phyloP scores from a whole-genome alignment of 371 early-diverging fungal species.

The Mucor saturninus region DNA sequence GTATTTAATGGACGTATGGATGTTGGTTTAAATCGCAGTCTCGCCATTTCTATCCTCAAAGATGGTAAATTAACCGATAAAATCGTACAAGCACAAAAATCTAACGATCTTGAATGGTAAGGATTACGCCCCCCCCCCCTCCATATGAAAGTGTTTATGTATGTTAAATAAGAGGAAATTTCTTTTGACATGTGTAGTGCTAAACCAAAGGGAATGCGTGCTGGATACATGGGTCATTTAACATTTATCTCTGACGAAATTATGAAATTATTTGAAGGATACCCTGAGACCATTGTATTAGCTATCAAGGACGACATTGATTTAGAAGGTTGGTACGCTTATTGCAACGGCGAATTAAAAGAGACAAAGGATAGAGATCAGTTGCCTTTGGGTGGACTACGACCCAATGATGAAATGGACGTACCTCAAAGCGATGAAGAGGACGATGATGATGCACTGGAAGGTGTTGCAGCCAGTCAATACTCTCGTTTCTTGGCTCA shows the following conservation, averaged over 20 bases:
- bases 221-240: slow-evolving; percentile 96
- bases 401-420: slow-evolving; percentile 63
- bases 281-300: slow-evolving; percentile 58
- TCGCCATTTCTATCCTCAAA: slow-evolving; percentile 79
- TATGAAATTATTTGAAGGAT: slow-evolving; percentile 79
- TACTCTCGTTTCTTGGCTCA: slow-evolving; percentile 37
- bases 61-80: slow-evolving; percentile 81
- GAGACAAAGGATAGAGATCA: slow-evolving; percentile 88
- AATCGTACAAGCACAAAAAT: slow-evolving; percentile 75
- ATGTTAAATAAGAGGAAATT: background rate
- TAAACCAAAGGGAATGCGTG: slow-evolving; percentile 81
- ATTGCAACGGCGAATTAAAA: slow-evolving; percentile 74
- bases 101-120: slow-evolving; percentile 43
- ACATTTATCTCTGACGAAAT: slow-evolving; percentile 96
- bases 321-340: slow-evolving; percentile 86
- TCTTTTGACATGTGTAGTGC: slow-evolving; percentile 38
- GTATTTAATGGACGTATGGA: slow-evolving; percentile 83
- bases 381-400: slow-evolving; percentile 83
- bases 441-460: slow-evolving; percentile 32
- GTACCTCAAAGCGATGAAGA: slow-evolving; percentile 34
- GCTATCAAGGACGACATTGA: slow-evolving; percentile 65
- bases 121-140: background rate
- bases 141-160: background rate
- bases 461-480: slow-evolving; percentile 32
- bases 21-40: slow-evolving; percentile 62